Conservation (phyloP, 192 early-diverging fungal genomes). For the Dimargaris verticillata region DNA sequence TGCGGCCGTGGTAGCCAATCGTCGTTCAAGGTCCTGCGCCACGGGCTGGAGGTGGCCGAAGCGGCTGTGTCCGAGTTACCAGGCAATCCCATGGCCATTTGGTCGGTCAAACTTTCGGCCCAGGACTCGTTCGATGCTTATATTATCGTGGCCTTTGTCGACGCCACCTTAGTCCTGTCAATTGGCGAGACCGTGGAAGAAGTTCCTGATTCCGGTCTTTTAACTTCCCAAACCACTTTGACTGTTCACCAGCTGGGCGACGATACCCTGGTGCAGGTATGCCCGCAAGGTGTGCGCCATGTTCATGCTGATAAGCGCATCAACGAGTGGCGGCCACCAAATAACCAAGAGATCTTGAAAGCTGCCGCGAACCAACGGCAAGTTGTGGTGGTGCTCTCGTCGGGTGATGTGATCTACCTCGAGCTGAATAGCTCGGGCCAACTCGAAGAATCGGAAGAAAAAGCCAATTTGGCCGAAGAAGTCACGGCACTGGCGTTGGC, state of each 20-base stretch:
- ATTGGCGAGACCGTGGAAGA: constrained; percentile 90
- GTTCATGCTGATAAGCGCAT: constrained; percentile 75
- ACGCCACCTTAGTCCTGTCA: constrained; percentile 80
- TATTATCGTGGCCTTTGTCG: constrained; percentile 84
- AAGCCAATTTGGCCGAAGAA: constrained; percentile 48
- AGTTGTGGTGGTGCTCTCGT: constrained; percentile 63
- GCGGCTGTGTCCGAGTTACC: constrained; percentile 86
- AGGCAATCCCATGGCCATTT: constrained; percentile 82
- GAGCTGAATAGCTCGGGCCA: constrained; percentile 69
- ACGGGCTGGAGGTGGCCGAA: constrained; percentile 84
- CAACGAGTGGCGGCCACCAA: constrained; percentile 85
- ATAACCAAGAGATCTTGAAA: constrained; percentile 45
- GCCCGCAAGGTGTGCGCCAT: constrained; percentile 79
- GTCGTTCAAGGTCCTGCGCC: constrained; percentile 73
- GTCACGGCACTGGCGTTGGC: constrained; percentile 66
- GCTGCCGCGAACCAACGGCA: constrained; percentile 75
- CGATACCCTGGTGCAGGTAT: constrained; percentile 77
- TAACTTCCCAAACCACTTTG: constrained; percentile 68
- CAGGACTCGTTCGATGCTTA: constrained; percentile 54
- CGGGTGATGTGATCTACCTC: constrained; percentile 81
- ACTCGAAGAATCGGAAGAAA: constrained; percentile 75
- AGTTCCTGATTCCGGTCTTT: constrained; percentile 78
- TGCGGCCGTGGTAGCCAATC: constrained; percentile 68
- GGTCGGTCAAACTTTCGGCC: constrained; percentile 36
- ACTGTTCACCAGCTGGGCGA: constrained; percentile 69